These are phyloP conservation scores for Cryptosporidium xiaoi DNA, from an alignment of 169 alveolate genomes.

Conservation along the genomic window DNA sequence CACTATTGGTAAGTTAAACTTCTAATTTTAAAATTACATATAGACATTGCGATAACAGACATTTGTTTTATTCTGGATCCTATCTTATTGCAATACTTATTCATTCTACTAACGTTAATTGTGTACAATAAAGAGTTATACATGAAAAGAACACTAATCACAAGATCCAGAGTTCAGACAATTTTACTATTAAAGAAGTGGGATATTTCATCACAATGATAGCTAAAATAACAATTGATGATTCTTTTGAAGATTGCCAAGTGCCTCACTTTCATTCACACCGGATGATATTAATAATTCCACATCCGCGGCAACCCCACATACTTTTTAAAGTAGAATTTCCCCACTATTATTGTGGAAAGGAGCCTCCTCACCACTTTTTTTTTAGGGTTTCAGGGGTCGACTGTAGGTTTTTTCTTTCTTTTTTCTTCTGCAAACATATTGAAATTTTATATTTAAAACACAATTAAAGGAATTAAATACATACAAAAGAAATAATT, in stretches of 20 bases:
- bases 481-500: no score
- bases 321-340: neutral
- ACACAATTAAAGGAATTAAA: no score
- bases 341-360: slow-evolving; percentile 52
- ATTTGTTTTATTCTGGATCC: slow-evolving; percentile 46
- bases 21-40: neutral
- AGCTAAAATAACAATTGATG: no score
- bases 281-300: neutral
- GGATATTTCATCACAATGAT: no score
- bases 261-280: neutral
- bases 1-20: slow-evolving; percentile 42
- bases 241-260: neutral
- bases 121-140: neutral
- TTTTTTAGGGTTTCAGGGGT: neutral
- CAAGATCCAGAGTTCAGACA: no score
- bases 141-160: no score
- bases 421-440: neutral
- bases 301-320: slow-evolving; percentile 65
- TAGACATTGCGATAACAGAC: slow-evolving; percentile 15
- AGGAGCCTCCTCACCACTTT: slow-evolving; percentile 51
- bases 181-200: no score
- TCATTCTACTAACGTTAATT: neutral
- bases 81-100: slow-evolving; percentile 49
- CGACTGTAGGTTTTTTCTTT: neutral
- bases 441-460: no score